Evolutionary conservation across 306 rosid genomes (phyloP).

Genomic region (Clitoria ternatea): DNA sequence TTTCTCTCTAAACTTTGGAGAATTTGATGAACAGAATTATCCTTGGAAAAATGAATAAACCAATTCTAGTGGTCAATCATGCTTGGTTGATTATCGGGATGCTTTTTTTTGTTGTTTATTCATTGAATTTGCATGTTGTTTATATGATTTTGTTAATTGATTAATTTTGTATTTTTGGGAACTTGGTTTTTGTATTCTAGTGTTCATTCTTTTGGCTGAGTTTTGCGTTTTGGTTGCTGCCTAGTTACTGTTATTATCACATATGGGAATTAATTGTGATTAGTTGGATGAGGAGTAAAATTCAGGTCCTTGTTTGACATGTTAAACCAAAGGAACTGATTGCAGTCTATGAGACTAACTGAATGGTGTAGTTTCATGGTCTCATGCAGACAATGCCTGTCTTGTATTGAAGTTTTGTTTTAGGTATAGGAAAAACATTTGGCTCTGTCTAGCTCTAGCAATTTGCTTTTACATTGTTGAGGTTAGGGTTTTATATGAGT

Average conservation of each 20-base stretch:
- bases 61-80: not conserved
- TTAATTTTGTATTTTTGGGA: not conserved
- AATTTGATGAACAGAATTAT: not conserved
- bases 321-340: constrained; percentile 6
- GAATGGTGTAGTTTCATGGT: not conserved
- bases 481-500: too few relatives aligned
- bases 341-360: not conserved
- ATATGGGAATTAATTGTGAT: constrained; percentile 3
- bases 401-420: too few relatives aligned
- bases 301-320: not conserved
- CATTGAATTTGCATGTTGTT: too few relatives aligned
- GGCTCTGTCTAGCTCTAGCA: not conserved
- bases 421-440: too few relatives aligned
- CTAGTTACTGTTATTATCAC: not conserved
- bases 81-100: not conserved
- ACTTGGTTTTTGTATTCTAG: not conserved
- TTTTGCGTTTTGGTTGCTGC: not conserved
- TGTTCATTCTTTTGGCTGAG: not conserved
- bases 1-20: not conserved
- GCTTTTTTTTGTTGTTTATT: not conserved
- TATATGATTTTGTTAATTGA: not conserved
- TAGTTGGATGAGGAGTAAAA: not conserved
- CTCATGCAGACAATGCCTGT: not conserved
- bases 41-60: not conserved
- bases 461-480: not conserved